phyloP scores from a whole-genome alignment of 345 rosid species.

The Eucalyptus tenuipes region DNA sequence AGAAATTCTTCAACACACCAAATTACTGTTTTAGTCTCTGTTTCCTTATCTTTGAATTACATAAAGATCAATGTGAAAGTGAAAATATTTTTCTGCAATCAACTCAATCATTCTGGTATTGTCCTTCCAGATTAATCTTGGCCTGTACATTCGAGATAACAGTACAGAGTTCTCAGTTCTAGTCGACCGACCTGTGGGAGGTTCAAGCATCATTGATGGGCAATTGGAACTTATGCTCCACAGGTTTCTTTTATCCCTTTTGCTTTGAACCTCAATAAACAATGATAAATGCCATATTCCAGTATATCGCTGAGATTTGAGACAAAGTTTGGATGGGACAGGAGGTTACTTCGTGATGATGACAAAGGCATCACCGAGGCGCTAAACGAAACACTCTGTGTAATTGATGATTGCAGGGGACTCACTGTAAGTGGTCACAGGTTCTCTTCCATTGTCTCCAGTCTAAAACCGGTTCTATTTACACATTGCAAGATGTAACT shows the following conservation, averaged over 20 bases:
- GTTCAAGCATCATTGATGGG: slow-evolving; percentile 78
- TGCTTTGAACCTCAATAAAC: not conserved
- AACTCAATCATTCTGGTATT: not conserved
- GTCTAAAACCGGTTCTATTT: not conserved
- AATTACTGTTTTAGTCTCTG: not conserved
- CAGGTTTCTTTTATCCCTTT: slow-evolving; percentile 26
- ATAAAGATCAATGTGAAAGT: not conserved
- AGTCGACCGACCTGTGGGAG: slow-evolving; percentile 85
- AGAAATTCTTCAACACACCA: not conserved
- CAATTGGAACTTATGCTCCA: slow-evolving; percentile 94
- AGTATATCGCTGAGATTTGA: not conserved
- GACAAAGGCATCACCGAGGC: slow-evolving; percentile 70
- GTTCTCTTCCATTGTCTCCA: not conserved
- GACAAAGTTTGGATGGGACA: not conserved
- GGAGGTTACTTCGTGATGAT: slow-evolving; percentile 91
- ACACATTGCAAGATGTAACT: not conserved
- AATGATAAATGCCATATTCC: not conserved
- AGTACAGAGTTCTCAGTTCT: slow-evolving; percentile 69
- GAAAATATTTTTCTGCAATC: not conserved
- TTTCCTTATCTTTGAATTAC: not conserved
- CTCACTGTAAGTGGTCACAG: slow-evolving; percentile 38
- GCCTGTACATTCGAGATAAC: slow-evolving; percentile 63
- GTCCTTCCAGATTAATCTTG: slow-evolving; percentile 67
- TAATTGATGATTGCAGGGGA: slow-evolving; percentile 54
- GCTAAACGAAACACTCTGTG: slow-evolving; percentile 81